A percentile compares a stretch with the other conserved stretches of the same genome.
phyloP scores from a whole-genome alignment of 129 eudicot genomes.

The Flaveria brownii region DNA sequence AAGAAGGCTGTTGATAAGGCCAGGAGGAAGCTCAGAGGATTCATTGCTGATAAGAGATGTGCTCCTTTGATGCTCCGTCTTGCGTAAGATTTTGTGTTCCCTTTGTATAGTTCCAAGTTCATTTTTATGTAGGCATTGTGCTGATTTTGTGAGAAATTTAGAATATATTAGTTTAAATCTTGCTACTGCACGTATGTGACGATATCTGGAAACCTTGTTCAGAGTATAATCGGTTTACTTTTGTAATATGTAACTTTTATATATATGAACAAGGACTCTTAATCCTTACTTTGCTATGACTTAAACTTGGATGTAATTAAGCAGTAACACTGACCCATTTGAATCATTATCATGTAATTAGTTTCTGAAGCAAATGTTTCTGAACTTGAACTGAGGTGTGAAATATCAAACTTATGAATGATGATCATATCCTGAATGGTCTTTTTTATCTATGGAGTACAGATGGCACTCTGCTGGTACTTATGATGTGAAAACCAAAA shows the following conservation, averaged over 20 bases:
- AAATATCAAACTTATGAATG: too few species aligned
- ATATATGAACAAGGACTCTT: background rate
- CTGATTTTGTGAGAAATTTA: background rate
- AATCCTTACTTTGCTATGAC: background rate
- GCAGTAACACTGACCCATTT: background rate
- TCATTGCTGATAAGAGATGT: conserved; percentile 68
- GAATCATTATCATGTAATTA: background rate
- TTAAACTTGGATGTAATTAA: background rate
- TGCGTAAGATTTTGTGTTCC: conserved; percentile 51
- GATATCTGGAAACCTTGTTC: background rate
- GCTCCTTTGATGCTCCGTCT: conserved; percentile 82
- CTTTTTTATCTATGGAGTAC: background rate
- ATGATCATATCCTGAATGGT: background rate
- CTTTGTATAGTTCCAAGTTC: background rate
- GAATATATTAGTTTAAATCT: background rate
- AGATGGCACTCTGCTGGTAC: conserved; percentile 97
- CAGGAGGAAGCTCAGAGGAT: conserved; percentile 76
- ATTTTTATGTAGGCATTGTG: background rate
- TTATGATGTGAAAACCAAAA: conserved; percentile 60
- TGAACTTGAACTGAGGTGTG: too few species aligned
- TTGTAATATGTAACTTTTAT: background rate
- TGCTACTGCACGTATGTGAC: background rate
- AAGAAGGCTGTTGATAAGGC: conserved; percentile 63
- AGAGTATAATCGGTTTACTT: background rate
- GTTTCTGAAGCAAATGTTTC: background rate